Conservation (phyloP, 83 land plant species). For the Picea engelmannii region DNA sequence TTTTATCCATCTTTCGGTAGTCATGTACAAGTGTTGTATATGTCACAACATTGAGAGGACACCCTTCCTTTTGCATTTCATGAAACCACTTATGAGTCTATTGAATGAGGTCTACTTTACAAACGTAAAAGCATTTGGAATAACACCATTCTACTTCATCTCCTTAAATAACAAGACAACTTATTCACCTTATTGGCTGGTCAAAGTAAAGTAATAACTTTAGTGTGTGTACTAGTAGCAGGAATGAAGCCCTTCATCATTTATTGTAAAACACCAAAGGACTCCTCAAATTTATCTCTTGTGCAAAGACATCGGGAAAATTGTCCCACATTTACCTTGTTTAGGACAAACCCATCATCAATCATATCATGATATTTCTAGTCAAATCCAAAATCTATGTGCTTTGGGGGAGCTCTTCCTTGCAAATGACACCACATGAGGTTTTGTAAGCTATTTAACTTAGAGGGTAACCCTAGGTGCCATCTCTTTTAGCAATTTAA, state of each 20-base stretch:
- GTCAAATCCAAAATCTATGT: constrained; percentile 42
- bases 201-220: constrained; percentile 62
- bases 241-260: constrained; percentile 80
- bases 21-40: constrained; percentile 80
- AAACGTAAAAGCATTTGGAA: constrained; percentile 30
- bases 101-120: constrained; percentile 66
- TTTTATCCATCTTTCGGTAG: constrained; percentile 48
- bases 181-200: too few relatives aligned
- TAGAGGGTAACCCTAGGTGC: constrained; percentile 40
- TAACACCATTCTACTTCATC: too few relatives aligned
- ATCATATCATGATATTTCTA: constrained; percentile 61
- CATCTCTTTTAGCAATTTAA: constrained; percentile 62
- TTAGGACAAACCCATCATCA: constrained; percentile 48
- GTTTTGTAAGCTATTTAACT: constrained; percentile 67
- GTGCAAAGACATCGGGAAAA: constrained; percentile 55
- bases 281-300: constrained; percentile 62
- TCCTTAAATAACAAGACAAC: too few relatives aligned
- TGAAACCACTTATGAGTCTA: constrained; percentile 73
- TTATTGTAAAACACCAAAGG: constrained; percentile 46
- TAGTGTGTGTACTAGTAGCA: constrained; percentile 71
- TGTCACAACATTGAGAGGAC: constrained; percentile 66
- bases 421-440: constrained; percentile 65
- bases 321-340: constrained; percentile 49
- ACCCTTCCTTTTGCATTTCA: constrained; percentile 70
- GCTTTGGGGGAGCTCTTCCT: constrained; percentile 32